phyloP scores from a whole-genome alignment of 2,329 filamentous ascomycete species.

The Coniella vitis region DNA sequence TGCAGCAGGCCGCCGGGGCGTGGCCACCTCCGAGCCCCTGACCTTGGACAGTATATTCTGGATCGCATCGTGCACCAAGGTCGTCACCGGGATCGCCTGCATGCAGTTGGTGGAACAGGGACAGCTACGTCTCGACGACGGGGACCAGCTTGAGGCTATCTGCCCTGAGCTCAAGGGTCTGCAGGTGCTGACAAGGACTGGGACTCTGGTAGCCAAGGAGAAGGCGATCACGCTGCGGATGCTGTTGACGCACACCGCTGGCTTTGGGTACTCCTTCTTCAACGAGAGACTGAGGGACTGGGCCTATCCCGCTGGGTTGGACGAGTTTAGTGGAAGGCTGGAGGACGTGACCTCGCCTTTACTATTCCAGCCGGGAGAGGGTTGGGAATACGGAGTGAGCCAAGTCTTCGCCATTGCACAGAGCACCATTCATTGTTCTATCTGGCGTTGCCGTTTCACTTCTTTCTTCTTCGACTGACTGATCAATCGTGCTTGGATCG shows the following conservation, averaged over 20 bases:
- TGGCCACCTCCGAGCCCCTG: constrained; percentile 13
- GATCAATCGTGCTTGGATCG: too few species aligned
- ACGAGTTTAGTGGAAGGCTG: constrained; percentile 51
- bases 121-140: constrained; percentile 19
- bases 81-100: constrained; percentile 43
- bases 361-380: constrained; percentile 55
- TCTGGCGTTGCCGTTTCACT: too few species aligned
- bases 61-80: constrained; percentile 53
- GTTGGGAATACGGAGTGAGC: constrained; percentile 52
- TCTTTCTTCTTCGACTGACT: too few species aligned
- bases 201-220: constrained; percentile 36
- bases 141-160: constrained; percentile 22
- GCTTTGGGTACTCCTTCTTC: constrained; percentile 52
- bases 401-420: constrained; percentile 18
- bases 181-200: constrained; percentile 35
- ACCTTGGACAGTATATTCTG: constrained; percentile 49
- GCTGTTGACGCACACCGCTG: constrained; percentile 48
- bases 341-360: constrained; percentile 47
- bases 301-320: constrained; percentile 41
- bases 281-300: constrained; percentile 41
- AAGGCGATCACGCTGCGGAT: constrained; percentile 49
- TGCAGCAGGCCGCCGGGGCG: constrained; percentile 40
- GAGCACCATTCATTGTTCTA: not conserved
- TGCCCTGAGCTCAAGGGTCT: constrained; percentile 42
- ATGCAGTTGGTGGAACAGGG: constrained; percentile 48